Evolutionary conservation across 2,329 filamentous ascomycete species (phyloP).

Genomic region (Penicillium nordicum): DNA sequence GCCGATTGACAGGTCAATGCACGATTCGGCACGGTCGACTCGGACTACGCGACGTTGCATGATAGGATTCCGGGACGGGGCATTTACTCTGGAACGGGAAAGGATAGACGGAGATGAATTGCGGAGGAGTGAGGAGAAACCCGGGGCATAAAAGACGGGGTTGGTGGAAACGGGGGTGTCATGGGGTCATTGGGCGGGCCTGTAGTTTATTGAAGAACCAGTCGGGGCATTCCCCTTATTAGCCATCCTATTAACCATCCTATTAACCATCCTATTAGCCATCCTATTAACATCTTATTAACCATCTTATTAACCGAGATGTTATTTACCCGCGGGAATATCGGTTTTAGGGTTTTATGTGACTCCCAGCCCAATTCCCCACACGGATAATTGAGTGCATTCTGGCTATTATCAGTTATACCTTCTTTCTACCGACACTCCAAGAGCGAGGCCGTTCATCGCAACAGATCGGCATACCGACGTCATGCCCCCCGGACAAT

Average conservation of each 20-base stretch:
- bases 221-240: slow-evolving; percentile 11
- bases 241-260: no score
- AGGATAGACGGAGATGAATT: slow-evolving; percentile 15
- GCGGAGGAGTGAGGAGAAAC: slow-evolving; percentile 17
- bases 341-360: background rate
- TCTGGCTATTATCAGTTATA: background rate
- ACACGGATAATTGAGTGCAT: background rate
- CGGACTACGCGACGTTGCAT: slow-evolving; percentile 4
- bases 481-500: slow-evolving; percentile 9
- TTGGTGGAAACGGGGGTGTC: background rate
- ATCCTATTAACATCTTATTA: no score
- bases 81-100: slow-evolving; percentile 7
- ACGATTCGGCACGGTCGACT: slow-evolving; percentile 5
- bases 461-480: slow-evolving; percentile 18
- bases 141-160: slow-evolving; percentile 17
- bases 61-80: slow-evolving; percentile 10
- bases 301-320: slow-evolving; percentile 17
- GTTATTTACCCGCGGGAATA: slow-evolving; percentile 2
- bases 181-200: slow-evolving; percentile 18
- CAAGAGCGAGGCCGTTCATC: background rate
- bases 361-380: background rate
- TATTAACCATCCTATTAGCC: no score
- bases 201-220: background rate
- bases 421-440: background rate
- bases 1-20: slow-evolving; percentile 7